Conservation (phyloP, 768 basidiomycete genomes). For the Pluteus cervinus region DNA sequence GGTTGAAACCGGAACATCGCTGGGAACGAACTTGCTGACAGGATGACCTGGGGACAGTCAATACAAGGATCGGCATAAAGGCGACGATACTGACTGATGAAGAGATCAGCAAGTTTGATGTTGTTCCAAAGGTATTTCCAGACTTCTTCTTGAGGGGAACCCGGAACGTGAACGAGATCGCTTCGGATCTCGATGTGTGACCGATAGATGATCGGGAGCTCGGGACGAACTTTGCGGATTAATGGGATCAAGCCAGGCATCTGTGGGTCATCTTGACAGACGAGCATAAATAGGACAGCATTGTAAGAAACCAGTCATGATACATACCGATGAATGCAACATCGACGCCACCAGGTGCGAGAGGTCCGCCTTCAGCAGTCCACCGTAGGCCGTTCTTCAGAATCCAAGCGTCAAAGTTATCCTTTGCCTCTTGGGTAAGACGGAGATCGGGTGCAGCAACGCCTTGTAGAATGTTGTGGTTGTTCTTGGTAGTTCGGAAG, state of each 20-base stretch:
- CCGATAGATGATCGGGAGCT: constrained; percentile 86
- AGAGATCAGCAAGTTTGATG: constrained; percentile 84
- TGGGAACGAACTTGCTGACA: constrained; percentile 90
- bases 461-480: constrained; percentile 93
- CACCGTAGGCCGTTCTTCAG: constrained; percentile 84
- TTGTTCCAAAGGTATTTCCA: constrained; percentile 96
- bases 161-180: constrained; percentile 75
- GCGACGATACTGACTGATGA: constrained; percentile 56
- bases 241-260: constrained; percentile 93
- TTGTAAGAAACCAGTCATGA: background rate
- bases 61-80: background rate
- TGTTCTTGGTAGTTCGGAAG: constrained; percentile 93
- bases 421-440: constrained; percentile 73
- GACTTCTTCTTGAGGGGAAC: constrained; percentile 84
- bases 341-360: constrained; percentile 78
- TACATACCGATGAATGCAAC: constrained; percentile 79
- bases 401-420: constrained; percentile 83
- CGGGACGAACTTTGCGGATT: constrained; percentile 79
- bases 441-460: constrained; percentile 77
- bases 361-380: constrained; percentile 81
- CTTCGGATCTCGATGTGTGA: constrained; percentile 94
- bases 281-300: background rate
- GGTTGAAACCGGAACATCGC: constrained; percentile 69
- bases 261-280: constrained; percentile 69
- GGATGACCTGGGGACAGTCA: constrained; percentile 54